Conservation (phyloP, 2,329 filamentous ascomycete species). For the Fusarium veterinarium region DNA sequence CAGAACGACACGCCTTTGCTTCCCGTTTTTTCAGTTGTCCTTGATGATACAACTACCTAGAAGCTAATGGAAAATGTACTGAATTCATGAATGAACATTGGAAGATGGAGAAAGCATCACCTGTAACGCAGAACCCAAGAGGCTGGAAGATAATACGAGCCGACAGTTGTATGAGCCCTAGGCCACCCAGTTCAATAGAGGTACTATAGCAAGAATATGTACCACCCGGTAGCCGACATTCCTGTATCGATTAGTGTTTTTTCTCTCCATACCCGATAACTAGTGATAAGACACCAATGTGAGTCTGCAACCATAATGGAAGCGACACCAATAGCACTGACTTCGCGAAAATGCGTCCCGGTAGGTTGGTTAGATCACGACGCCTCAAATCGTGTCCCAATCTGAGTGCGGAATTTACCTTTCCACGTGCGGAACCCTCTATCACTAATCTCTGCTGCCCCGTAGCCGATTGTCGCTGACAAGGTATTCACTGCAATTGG, state of each 20-base stretch:
- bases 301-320: not conserved
- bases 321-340: not conserved
- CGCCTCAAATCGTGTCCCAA: not conserved
- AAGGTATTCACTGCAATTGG: not conserved
- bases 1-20: not conserved
- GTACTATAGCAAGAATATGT: not conserved
- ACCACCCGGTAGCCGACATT: not conserved
- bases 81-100: no score
- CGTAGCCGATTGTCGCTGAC: not conserved
- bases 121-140: not conserved
- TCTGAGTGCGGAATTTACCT: not conserved
- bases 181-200: no score
- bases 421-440: not conserved
- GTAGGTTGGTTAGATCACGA: not conserved
- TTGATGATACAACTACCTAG: fast-evolving
- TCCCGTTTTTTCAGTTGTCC: not conserved
- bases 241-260: no score
- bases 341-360: not conserved
- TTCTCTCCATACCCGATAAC: not conserved
- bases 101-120: no score
- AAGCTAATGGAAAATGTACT: fast-evolving
- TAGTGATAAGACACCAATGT: not conserved
- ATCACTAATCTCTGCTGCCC: not conserved
- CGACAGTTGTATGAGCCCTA: not conserved
- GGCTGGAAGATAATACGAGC: not conserved